These are phyloP conservation scores for Phlegmacium glaucopus DNA, from an alignment of 768 basidiomycete genomes.

Conservation along the genomic window DNA sequence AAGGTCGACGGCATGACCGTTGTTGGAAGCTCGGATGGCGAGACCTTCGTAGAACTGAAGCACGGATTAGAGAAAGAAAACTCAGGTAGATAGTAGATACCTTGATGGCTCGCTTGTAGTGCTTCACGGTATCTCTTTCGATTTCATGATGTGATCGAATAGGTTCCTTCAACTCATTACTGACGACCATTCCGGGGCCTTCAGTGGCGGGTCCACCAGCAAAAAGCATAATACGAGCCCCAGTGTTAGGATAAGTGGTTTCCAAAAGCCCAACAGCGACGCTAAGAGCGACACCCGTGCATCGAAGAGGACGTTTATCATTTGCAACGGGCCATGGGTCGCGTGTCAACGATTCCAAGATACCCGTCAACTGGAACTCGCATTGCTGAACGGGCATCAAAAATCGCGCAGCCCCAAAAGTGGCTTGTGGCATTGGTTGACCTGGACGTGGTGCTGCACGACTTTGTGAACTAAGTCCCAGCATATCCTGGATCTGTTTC, in stretches of 20 bases:
- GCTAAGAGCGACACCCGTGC: conserved; percentile 92
- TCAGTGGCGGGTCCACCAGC: conserved; percentile 94
- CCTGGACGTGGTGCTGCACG: conserved; percentile 86
- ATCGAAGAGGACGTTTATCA: conserved; percentile 89
- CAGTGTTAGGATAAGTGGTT: conserved; percentile 94
- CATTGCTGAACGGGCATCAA: conserved; percentile 87
- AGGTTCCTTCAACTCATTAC: conserved; percentile 92
- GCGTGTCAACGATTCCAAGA: conserved; percentile 80
- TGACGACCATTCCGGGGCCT: conserved; percentile 96
- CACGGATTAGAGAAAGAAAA: conserved; percentile 6
- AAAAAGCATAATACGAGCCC: conserved; percentile 94
- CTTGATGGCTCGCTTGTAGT: conserved; percentile 96
- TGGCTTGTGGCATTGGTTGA: conserved; percentile 74
- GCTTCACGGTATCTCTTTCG: conserved; percentile 93
- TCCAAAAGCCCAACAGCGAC: conserved; percentile 93
- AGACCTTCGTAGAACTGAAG: conserved; percentile 93
- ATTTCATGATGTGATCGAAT: conserved; percentile 99
- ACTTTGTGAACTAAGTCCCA: conserved; percentile 75
- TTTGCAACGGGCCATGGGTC: conserved; percentile 98
- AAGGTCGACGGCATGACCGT: conserved; percentile 92
- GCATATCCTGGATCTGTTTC: conserved; percentile 99
- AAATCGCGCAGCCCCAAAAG: conserved; percentile 87
- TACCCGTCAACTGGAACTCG: conserved; percentile 94
- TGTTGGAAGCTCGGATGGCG: conserved; percentile 88
- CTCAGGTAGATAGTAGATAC: conserved; percentile 36